Evolutionary conservation across 805 yeast genomes (phyloP).

Genomic region (Yamadazyma paraphyllophila): DNA sequence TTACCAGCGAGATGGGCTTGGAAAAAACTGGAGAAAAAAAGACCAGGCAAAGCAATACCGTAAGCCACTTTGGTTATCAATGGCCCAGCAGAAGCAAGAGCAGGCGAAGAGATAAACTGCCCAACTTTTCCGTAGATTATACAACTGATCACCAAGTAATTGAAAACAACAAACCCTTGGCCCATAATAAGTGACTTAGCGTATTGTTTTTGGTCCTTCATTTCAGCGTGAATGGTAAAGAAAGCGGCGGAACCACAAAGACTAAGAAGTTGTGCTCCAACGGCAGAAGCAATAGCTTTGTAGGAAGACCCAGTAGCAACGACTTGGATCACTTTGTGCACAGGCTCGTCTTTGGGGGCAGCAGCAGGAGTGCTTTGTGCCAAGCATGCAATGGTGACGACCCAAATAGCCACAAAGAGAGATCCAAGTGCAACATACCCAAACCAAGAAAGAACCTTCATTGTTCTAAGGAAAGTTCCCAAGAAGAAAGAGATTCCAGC

Average conservation of each 20-base stretch:
- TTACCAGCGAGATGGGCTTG: slow-evolving; percentile 13
- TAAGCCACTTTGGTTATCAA: slow-evolving; percentile 10
- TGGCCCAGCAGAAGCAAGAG: slow-evolving; percentile 14
- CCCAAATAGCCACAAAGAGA: slow-evolving; percentile 9
- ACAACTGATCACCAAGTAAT: slow-evolving; percentile 10
- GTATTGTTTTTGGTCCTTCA: slow-evolving; percentile 12
- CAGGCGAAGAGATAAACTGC: slow-evolving; percentile 12
- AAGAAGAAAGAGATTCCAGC: slow-evolving; percentile 9
- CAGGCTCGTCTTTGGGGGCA: slow-evolving; percentile 6
- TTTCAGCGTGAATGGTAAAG: slow-evolving; percentile 13
- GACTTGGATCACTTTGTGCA: slow-evolving; percentile 7
- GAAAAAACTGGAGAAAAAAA: slow-evolving; percentile 11
- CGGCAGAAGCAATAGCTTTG: slow-evolving; percentile 8
- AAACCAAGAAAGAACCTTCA: slow-evolving; percentile 10
- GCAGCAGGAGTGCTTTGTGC: slow-evolving; percentile 12
- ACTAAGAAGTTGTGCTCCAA: slow-evolving; percentile 13
- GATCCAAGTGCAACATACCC: slow-evolving; percentile 11
- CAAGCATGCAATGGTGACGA: slow-evolving; percentile 13
- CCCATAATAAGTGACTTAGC: slow-evolving; percentile 10
- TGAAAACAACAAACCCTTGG: slow-evolving; percentile 13
- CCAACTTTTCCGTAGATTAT: slow-evolving; percentile 13
- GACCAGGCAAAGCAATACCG: slow-evolving; percentile 12
- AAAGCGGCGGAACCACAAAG: slow-evolving; percentile 12
- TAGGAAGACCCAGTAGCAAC: slow-evolving; percentile 2
- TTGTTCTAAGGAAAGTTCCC: slow-evolving; percentile 8